These are phyloP conservation scores for Ophiostoma tasmaniense DNA, from an alignment of 2,329 filamentous ascomycete genomes.

Conservation along the genomic window DNA sequence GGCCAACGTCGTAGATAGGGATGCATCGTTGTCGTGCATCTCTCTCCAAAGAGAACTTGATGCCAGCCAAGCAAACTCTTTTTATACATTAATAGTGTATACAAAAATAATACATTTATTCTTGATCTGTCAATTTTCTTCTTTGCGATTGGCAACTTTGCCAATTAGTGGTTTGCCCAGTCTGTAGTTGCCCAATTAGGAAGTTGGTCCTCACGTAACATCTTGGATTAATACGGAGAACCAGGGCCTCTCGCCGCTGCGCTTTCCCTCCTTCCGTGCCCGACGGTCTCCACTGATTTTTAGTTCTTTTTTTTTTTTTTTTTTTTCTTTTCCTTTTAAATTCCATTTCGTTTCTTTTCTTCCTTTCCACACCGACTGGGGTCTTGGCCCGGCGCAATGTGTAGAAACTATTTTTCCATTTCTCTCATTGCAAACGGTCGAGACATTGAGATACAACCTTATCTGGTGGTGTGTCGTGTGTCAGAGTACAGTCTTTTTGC, in stretches of 20 bases:
- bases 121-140: background rate
- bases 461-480: background rate
- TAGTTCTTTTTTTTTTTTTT: background rate
- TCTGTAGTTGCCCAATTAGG: background rate
- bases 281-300: background rate
- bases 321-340: no score
- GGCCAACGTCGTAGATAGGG: background rate
- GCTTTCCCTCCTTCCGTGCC: background rate
- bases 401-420: background rate
- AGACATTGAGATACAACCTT: background rate
- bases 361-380: slow-evolving; percentile 1
- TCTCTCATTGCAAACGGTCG: background rate
- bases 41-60: background rate
- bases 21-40: background rate
- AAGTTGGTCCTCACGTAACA: slow-evolving; percentile 8
- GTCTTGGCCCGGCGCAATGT: background rate
- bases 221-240: background rate
- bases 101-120: background rate
- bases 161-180: background rate
- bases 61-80: background rate
- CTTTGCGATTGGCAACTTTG: background rate
- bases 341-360: background rate
- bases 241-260: background rate
- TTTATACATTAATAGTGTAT: background rate
- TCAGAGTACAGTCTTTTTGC: no score